Evolutionary conservation across 345 rosid species (phyloP).

Genomic region (Lenwebbia sp.): DNA sequence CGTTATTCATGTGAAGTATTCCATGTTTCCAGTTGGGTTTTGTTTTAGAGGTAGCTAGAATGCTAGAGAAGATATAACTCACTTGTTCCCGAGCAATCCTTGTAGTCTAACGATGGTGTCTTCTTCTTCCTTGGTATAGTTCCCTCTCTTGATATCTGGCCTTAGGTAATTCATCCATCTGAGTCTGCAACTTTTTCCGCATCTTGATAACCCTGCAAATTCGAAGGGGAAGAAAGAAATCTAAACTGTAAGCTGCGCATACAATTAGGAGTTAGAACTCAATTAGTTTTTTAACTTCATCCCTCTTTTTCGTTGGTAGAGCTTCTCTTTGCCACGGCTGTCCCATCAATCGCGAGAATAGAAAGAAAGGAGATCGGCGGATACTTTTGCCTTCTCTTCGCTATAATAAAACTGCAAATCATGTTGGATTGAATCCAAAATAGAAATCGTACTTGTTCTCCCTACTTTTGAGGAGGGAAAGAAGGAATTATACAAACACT

Average conservation of each 20-base stretch:
- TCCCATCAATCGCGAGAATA: background rate
- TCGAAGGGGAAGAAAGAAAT: background rate
- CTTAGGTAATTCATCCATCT: conserved; percentile 56
- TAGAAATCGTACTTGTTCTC: background rate
- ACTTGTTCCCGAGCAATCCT: conserved; percentile 36
- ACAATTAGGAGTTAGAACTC: background rate
- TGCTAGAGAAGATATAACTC: background rate
- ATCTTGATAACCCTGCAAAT: conserved; percentile 37
- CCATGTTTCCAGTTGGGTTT: background rate
- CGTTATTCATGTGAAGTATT: background rate
- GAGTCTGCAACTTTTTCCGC: conserved; percentile 62
- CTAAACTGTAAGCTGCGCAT: background rate
- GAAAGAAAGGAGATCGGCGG: background rate
- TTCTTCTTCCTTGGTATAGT: conserved; percentile 41
- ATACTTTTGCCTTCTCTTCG: background rate
- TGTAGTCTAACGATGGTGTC: conserved; percentile 31
- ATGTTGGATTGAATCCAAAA: background rate
- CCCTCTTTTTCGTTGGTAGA: background rate
- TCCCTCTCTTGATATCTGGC: conserved; percentile 47
- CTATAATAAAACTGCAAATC: background rate
- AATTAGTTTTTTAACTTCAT: background rate
- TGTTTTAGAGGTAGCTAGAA: background rate
- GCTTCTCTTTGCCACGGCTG: background rate
- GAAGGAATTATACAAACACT: background rate
- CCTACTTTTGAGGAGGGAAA: background rate